phyloP scores from a whole-genome alignment of 495 filamentous ascomycete genomes.

The Penicillium canescens region DNA sequence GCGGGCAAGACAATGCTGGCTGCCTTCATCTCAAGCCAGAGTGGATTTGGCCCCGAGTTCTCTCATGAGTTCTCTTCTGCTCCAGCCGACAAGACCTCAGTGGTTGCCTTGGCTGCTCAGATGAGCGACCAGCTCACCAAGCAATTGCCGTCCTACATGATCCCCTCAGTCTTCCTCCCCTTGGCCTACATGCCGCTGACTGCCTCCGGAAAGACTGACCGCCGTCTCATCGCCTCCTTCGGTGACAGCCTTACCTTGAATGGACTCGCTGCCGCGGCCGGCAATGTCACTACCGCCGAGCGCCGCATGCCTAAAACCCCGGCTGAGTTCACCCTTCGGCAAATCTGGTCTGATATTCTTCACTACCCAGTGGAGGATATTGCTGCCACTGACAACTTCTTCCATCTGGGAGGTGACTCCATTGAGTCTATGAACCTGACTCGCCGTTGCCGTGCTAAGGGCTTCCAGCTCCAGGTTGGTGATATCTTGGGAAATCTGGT shows the following conservation, averaged over 20 bases:
- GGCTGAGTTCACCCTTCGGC: slow-evolving; percentile 28
- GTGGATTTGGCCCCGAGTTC: too few species aligned
- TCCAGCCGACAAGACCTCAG: background rate
- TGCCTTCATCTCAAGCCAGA: too few species aligned
- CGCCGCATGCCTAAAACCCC: slow-evolving; percentile 9
- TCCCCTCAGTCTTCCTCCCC: slow-evolving; percentile 53
- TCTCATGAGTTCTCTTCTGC: too few species aligned
- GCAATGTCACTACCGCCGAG: background rate
- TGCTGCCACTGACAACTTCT: slow-evolving; percentile 48
- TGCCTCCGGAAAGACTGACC: slow-evolving; percentile 54
- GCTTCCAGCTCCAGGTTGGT: slow-evolving; percentile 13
- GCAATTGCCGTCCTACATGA: slow-evolving; percentile 47
- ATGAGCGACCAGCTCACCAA: slow-evolving; percentile 2
- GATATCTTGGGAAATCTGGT: slow-evolving; percentile 36
- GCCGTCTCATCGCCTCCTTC: slow-evolving; percentile 39
- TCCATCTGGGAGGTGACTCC: slow-evolving; percentile 58
- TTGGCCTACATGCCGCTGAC: slow-evolving; percentile 47
- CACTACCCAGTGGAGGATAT: slow-evolving; percentile 30
- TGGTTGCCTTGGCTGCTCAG: slow-evolving; percentile 5
- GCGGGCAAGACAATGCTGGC: too few species aligned
- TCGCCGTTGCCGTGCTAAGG: background rate
- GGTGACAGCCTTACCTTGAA: slow-evolving; percentile 13
- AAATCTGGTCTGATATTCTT: slow-evolving; percentile 36
- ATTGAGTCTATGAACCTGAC: slow-evolving; percentile 50
- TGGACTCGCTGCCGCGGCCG: slow-evolving; percentile 15